Conservation (phyloP, 306 rosid species). For the Vicia faba region DNA sequence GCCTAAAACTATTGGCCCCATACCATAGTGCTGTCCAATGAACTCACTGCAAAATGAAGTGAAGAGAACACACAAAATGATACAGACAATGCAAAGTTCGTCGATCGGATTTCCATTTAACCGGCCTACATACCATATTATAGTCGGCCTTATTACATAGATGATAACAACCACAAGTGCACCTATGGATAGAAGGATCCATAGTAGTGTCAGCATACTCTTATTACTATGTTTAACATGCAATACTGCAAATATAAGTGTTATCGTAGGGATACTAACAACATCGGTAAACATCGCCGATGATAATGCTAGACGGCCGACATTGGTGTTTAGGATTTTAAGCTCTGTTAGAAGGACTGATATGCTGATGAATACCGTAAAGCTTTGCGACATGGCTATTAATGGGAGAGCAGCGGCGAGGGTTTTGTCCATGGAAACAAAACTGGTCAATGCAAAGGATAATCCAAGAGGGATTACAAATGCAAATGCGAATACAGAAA, state of each 20-base stretch:
- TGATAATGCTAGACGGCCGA: conserved; percentile 60
- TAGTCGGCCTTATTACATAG: conserved; percentile 40
- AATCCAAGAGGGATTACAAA: conserved; percentile 25
- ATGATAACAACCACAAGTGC: conserved; percentile 17
- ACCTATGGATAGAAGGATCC: conserved; percentile 21
- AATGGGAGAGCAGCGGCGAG: conserved; percentile 34
- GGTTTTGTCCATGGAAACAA: conserved; percentile 27
- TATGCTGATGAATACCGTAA: conserved; percentile 48
- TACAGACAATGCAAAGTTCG: conserved; percentile 30
- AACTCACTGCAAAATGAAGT: conserved; percentile 44
- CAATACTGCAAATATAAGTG: conserved; percentile 1
- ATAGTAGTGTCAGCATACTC: neutral
- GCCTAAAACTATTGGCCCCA: conserved; percentile 66
- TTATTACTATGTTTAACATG: neutral
- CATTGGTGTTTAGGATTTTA: conserved; percentile 56
- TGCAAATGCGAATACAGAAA: conserved; percentile 39
- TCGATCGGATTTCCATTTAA: conserved; percentile 31
- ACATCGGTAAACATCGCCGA: conserved; percentile 47
- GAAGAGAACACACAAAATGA: conserved; percentile 43
- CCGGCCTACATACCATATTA: conserved; percentile 33
- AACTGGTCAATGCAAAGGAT: neutral
- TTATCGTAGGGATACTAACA: conserved; percentile 29
- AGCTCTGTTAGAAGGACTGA: conserved; percentile 55
- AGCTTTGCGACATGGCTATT: conserved; percentile 44
- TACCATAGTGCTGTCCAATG: conserved; percentile 56